A percentile compares a stretch with the other conserved stretches of the same genome.
These are phyloP conservation scores for Tricholoma terreum DNA, from an alignment of 768 basidiomycete genomes.

Conservation along the genomic window DNA sequence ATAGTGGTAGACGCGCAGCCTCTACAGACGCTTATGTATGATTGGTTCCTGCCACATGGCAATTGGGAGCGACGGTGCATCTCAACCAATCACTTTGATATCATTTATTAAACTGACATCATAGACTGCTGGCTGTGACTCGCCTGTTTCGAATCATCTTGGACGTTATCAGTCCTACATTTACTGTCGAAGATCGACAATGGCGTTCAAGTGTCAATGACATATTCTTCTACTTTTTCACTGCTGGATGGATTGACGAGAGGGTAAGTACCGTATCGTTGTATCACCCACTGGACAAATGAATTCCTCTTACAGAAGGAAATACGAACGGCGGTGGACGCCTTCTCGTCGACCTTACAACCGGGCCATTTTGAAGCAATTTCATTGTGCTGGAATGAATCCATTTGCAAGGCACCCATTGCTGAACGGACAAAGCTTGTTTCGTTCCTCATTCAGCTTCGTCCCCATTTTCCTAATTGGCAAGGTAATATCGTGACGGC, in stretches of 20 bases:
- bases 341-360: slow-evolving; percentile 57
- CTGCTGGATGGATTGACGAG: slow-evolving; percentile 59
- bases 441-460: slow-evolving; percentile 64
- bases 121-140: slow-evolving; percentile 49
- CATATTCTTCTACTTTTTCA: slow-evolving; percentile 61
- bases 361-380: slow-evolving; percentile 66
- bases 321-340: slow-evolving; percentile 55
- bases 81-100: not conserved
- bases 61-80: slow-evolving; percentile 54
- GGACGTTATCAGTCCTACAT: slow-evolving; percentile 62
- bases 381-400: slow-evolving; percentile 65
- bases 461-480: slow-evolving; percentile 68
- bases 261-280: slow-evolving; percentile 37
- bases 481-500: slow-evolving; percentile 38
- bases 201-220: slow-evolving; percentile 63
- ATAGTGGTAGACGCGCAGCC: slow-evolving; percentile 64
- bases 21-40: slow-evolving; percentile 49
- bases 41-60: slow-evolving; percentile 31
- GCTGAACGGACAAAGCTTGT: slow-evolving; percentile 55
- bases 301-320: slow-evolving; percentile 54
- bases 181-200: slow-evolving; percentile 60
- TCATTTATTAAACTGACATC: not conserved
- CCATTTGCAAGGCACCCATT: slow-evolving; percentile 51
- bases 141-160: slow-evolving; percentile 63
- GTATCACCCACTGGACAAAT: not conserved